Conservation (phyloP, 768 basidiomycete genomes). For the Tulasnella sp. region DNA sequence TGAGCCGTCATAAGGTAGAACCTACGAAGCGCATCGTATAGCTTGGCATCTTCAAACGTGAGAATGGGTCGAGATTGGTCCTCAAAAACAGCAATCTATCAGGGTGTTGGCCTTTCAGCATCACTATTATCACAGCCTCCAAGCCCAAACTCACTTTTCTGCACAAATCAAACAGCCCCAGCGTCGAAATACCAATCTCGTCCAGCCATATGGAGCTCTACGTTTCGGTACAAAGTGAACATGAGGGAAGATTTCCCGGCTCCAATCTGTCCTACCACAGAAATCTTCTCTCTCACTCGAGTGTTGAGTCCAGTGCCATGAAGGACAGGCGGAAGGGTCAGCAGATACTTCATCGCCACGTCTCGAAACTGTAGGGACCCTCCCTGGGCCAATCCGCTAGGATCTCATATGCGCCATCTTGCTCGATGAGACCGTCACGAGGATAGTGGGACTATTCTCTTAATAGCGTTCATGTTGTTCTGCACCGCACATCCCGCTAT, state of each 20-base stretch:
- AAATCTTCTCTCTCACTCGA: constrained; percentile 61
- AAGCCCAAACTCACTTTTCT: constrained; percentile 16
- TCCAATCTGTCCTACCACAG: constrained; percentile 51
- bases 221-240: constrained; percentile 31
- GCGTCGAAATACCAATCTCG: constrained; percentile 31
- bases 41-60: constrained; percentile 28
- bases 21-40: constrained; percentile 34
- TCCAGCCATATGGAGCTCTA: constrained; percentile 36
- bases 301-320: constrained; percentile 55
- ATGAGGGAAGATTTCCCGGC: constrained; percentile 28
- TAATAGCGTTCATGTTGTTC: constrained; percentile 60
- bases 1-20: constrained; percentile 28
- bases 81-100: constrained; percentile 29
- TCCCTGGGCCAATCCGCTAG: constrained; percentile 51
- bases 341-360: constrained; percentile 41
- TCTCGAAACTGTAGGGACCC: constrained; percentile 56
- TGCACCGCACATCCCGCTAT: no score
- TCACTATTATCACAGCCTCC: no score
- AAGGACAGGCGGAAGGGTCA: constrained; percentile 61
- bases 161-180: constrained; percentile 30
- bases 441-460: constrained; percentile 50
- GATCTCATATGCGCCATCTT: constrained; percentile 58
- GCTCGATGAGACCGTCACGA: constrained; percentile 38
- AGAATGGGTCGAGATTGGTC: constrained; percentile 30
- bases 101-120: no score